Evolutionary conservation across 2,329 filamentous ascomycete genomes (phyloP), one percentile per base, ranked within the genome.

Genomic region (Lomentospora prolificans): DNA sequence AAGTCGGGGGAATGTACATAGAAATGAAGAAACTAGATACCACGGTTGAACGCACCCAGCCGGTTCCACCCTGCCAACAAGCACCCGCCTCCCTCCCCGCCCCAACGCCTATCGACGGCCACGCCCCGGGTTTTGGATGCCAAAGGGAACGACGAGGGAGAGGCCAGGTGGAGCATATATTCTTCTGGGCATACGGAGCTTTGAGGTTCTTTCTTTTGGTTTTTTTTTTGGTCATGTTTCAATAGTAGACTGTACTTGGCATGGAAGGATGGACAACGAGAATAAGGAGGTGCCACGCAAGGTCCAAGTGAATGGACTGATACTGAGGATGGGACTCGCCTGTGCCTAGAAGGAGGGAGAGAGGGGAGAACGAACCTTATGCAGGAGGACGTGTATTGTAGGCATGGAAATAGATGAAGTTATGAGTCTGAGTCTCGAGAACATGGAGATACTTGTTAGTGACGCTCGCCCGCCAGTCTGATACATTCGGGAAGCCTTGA

Each of bases 191-290:
- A n/a, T n/a, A n/a, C n/a, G n/a, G n/a, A n/a, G n/a, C n/a, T n/a
- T n/a, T n/a, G n/a, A n/a, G n/a, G 19, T 48, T 39, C 31, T 28
- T 12, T 51, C 30, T 8, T 22, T 19, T 22, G n/a, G n/a, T 46
- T 7, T 8, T 3, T 28, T 39, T 14, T 46, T 33, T n/a, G 39
- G 28, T 28, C 52, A 36, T 25, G 22, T 30, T 33, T 51, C 31
- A 27, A 50, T 55, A 33, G 19, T 51, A 44, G 12, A 51, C 24
- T 48, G 22, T 48, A 48, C 22, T 41, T 41, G 36, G 36, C n/a
- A 41, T 41, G 36, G 44, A 10, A 48, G 17, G 17, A 25, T 10
- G 44, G 44, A 25, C 22, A 48, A 17, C 17, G 22, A 25, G 17
- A 22, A 10, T 48, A n/a, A 22, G 5, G 8, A 25, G 22, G 24